A percentile compares a stretch with the other conserved stretches of the same genome.
Conservation (phyloP, 345 rosid species). For the Firmiana major region DNA sequence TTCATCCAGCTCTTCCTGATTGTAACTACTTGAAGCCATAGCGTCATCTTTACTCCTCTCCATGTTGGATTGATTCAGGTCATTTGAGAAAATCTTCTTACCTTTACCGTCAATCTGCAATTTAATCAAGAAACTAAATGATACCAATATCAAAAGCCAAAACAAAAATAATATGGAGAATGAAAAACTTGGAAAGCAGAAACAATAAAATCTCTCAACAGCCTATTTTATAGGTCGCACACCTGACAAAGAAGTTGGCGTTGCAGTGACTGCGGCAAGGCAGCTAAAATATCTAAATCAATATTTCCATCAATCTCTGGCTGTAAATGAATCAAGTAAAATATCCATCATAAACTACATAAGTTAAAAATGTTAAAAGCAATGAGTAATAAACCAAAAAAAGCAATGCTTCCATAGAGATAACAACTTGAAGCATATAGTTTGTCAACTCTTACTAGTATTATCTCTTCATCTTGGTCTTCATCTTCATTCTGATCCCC, state of each 20-base stretch:
- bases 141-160: not conserved
- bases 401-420: not conserved
- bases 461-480: constrained; percentile 10
- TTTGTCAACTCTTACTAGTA: not conserved
- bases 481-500: not conserved
- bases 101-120: constrained; percentile 10
- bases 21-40: constrained; percentile 16
- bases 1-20: constrained; percentile 48
- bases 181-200: too few species aligned
- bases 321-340: constrained; percentile 22
- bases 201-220: not conserved
- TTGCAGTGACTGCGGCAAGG: constrained; percentile 85
- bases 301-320: constrained; percentile 55
- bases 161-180: constrained; percentile 1
- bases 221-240: not conserved
- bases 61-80: constrained; percentile 17
- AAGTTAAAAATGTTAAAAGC: not conserved
- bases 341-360: not conserved
- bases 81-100: constrained; percentile 8
- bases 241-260: constrained; percentile 85
- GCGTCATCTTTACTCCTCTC: constrained; percentile 14
- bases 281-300: constrained; percentile 79
- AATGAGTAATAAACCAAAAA: not conserved
- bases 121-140: not conserved
- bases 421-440: not conserved